Evolutionary conservation across 352 stramenopile genomes (phyloP), one percentile per base, ranked within the genome.

Genomic region (Thraustochytrium striatum): DNA sequence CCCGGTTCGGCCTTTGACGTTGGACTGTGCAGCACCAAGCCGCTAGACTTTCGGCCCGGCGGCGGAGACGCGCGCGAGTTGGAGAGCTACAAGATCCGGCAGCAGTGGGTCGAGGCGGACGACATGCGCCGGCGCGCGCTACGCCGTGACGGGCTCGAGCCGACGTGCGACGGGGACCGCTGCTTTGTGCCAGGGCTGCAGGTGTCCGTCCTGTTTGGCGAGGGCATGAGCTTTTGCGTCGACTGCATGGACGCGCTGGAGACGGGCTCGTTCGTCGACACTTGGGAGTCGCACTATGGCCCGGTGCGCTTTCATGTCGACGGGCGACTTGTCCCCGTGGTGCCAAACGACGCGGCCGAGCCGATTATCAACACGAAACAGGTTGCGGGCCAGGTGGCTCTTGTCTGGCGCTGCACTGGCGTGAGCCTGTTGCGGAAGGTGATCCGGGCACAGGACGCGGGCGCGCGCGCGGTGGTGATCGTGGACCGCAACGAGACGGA

Each of bases 181-280:
- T 75, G 65, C 47, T 70, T 55, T 75, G 52, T 75, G 43, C 65
- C 65, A 3, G 65, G 65, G 9, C 35, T 75, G 1, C 65, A 75
- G 32, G 21, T 38, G 16, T 75, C 65, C 2, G 41, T 75, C 11
- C 43, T 75, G 44, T 75, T 75, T 61, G 65, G 7, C 5, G 65
- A 75, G 52, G 65, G 65, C 16, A n/a, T 75, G 41, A 75, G 41
- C 16, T 62, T 75, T 43, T 75, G 65, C 65, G 52, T 62, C n/a
- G 36, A 75, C 68, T 75, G 65, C 52, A 72, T 58, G 39, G 65
- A 75, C 65, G 65, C 65, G 30, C 65, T 61, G 19, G 44, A 62
- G 50, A 61, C 65, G 5, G 65, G 65, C 32, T 75, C 65, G 16
- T 25, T 58, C 11, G 61, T 75, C 39, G 65, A 75, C n/a, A 61